Conservation (phyloP, 2,329 filamentous ascomycete genomes). For the Alternaria infectoria region DNA sequence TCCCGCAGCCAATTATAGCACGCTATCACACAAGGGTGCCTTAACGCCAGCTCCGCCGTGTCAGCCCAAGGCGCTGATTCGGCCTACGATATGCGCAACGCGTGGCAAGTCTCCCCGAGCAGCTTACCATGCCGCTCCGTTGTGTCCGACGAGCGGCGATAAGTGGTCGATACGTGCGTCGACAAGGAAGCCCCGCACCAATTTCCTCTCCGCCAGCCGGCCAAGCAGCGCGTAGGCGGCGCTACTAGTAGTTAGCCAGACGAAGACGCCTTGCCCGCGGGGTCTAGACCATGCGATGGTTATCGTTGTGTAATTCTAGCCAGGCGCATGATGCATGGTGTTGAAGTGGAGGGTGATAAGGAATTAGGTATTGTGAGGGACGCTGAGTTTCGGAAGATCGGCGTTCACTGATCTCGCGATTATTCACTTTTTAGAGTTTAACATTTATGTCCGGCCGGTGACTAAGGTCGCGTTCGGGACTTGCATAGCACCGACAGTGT, state of each 20-base stretch:
- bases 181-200: slow-evolving; percentile 18
- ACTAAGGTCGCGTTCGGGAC: slow-evolving; percentile 6
- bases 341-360: slow-evolving; percentile 14
- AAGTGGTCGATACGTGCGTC: slow-evolving; percentile 23
- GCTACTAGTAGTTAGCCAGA: slow-evolving; percentile 6
- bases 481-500: slow-evolving; percentile 6
- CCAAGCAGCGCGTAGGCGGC: slow-evolving; percentile 22
- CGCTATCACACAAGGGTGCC: slow-evolving; percentile 6
- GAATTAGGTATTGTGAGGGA: background rate
- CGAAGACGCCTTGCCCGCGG: slow-evolving; percentile 18
- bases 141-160: slow-evolving; percentile 21
- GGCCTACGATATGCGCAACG: slow-evolving; percentile 18
- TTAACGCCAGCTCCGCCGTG: slow-evolving; percentile 17
- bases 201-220: slow-evolving; percentile 26
- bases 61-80: slow-evolving; percentile 27
- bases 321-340: slow-evolving; percentile 22
- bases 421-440: background rate
- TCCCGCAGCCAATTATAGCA: slow-evolving; percentile 3
- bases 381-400: slow-evolving; percentile 16
- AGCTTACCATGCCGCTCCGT: slow-evolving; percentile 21
- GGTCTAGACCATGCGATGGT: slow-evolving; percentile 25
- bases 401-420: slow-evolving; percentile 11
- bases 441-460: background rate
- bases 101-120: slow-evolving; percentile 26
- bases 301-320: slow-evolving; percentile 17